A percentile compares a stretch with the other conserved stretches of the same genome.
phyloP scores from a whole-genome alignment of 169 alveolate genomes.

The Plasmodium gonderi region DNA sequence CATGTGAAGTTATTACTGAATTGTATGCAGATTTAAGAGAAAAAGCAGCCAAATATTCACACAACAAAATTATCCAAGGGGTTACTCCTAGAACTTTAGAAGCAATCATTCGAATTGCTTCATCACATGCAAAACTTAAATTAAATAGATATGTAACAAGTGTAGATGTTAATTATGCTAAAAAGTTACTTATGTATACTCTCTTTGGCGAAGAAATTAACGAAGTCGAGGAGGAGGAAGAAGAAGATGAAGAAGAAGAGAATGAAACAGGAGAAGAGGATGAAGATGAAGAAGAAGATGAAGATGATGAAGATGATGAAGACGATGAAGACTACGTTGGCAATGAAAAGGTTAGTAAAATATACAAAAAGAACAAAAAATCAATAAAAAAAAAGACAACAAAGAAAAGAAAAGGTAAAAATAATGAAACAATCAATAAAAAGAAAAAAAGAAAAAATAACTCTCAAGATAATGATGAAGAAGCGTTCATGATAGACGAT shows the following conservation, averaged over 20 bases:
- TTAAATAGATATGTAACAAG: conserved; percentile 85
- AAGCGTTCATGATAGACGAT: conserved; percentile 10
- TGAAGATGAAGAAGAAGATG: conserved; percentile 12
- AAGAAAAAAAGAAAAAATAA: conserved; percentile 1
- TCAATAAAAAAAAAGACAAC: neutral
- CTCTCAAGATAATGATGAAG: neutral
- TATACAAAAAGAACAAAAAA: neutral
- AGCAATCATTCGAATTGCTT: conserved; percentile 90
- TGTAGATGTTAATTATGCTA: conserved; percentile 84
- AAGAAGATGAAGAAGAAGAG: conserved; percentile 35
- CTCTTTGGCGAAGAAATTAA: conserved; percentile 84
- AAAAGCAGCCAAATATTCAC: conserved; percentile 77
- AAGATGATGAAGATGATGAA: neutral
- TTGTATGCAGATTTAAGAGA: conserved; percentile 85
- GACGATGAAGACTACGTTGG: conserved; percentile 28
- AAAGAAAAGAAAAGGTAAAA: conserved; percentile 34
- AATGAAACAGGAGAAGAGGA: conserved; percentile 26
- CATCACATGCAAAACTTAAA: conserved; percentile 90
- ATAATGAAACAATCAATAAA: conserved; percentile 21
- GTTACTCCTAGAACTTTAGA: conserved; percentile 90
- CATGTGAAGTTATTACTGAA: conserved; percentile 84
- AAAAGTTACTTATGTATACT: conserved; percentile 86
- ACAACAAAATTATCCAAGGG: conserved; percentile 79
- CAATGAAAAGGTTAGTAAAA: conserved; percentile 19
- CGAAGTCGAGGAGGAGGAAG: conserved; percentile 54